phyloP scores from a whole-genome alignment of 2,329 filamentous ascomycete genomes.

The Scortechinia acanthostroma region DNA sequence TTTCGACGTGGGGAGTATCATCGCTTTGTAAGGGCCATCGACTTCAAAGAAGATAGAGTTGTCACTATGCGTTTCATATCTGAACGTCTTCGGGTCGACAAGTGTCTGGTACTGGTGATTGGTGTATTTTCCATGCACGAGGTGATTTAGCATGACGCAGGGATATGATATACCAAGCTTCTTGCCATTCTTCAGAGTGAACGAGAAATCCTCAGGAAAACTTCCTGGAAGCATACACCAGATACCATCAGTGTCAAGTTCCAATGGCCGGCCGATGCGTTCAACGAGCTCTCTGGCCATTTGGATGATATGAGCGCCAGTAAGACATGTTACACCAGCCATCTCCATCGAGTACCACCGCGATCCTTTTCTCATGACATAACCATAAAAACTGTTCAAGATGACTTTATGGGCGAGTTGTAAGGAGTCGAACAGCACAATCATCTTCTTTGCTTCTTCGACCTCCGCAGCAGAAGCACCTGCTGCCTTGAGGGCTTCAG shows the following conservation, averaged over 20 bases:
- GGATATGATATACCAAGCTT: slow-evolving; percentile 95
- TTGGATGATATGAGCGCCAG: slow-evolving; percentile 92
- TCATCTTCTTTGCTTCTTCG: slow-evolving; percentile 98
- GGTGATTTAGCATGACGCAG: slow-evolving; percentile 97
- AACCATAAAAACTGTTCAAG: slow-evolving; percentile 97
- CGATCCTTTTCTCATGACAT: slow-evolving; percentile 98
- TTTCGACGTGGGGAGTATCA: slow-evolving; percentile 94
- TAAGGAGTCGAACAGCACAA: slow-evolving; percentile 86
- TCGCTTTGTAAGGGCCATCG: slow-evolving; percentile 92
- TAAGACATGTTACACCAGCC: slow-evolving; percentile 96
- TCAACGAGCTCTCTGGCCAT: slow-evolving; percentile 91
- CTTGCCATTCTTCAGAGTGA: slow-evolving; percentile 92
- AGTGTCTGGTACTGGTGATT: slow-evolving; percentile 96
- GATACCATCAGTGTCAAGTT: slow-evolving; percentile 96
- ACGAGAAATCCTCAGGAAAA: slow-evolving; percentile 92
- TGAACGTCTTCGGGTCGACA: slow-evolving; percentile 70
- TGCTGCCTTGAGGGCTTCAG: slow-evolving; percentile 74
- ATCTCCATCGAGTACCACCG: slow-evolving; percentile 99
- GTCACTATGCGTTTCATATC: slow-evolving; percentile 94
- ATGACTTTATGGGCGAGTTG: slow-evolving; percentile 98
- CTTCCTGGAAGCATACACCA: slow-evolving; percentile 98
- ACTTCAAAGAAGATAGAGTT: slow-evolving; percentile 99
- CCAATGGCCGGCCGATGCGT: slow-evolving; percentile 81
- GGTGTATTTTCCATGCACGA: slow-evolving; percentile 89
- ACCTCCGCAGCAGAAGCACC: slow-evolving; percentile 72